Evolutionary conservation across 1,284 basidiomycete genomes (phyloP), one percentile per base, ranked within the genome.

Genomic region (Moesziomyces sp.): DNA sequence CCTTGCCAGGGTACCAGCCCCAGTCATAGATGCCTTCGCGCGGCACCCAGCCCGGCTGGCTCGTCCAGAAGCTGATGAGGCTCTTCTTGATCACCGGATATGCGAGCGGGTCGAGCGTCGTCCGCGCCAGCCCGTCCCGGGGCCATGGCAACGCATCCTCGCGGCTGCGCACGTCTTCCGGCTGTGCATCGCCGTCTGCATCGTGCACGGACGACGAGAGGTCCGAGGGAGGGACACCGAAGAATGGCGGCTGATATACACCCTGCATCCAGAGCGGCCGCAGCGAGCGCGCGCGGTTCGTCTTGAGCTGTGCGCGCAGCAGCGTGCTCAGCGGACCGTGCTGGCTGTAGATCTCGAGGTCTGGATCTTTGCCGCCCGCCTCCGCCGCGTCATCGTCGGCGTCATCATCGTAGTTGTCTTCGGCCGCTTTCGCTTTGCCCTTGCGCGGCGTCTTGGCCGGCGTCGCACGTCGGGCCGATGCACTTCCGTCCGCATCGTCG

Each of bases 1-100:
- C 53, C 42, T 75, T 75, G 0, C 73, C 73, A 0, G 73, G 73
- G 46, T 49, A 75, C 73, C 73, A 75, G 19, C 26, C 52, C 54
- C 62, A 52, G 21, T 75, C 73, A 43, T 58, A 63, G 26, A 75
- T n/a, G n/a, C 54, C 54, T 19, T 62, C 23, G 21, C 52, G 28
- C 3, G 73, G 67, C 23, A 70, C 28, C 57, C 59, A 66, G 6
- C 67, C 67, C 6, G 58, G 58, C 24, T 66, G 68, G n/a, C 38
- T 35, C 14, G 43, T 16, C 73, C 63, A 66, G 46, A 60, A 55
- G 35, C 51, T 55, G 21, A 59, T 7, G 16, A 65, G 48, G 24
- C 40, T 38, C 38, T 43, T 58, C 33, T 70, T 70, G 33, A 63
- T 55, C 14, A 3, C n/a, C 3, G 49, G 19, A 38, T 63, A 65